Percentiles rank a stretch among this genome's conserved stretches.
Evolutionary conservation across 2,329 filamentous ascomycete genomes (phyloP).

Genomic region (Thielaviopsis musarum): DNA sequence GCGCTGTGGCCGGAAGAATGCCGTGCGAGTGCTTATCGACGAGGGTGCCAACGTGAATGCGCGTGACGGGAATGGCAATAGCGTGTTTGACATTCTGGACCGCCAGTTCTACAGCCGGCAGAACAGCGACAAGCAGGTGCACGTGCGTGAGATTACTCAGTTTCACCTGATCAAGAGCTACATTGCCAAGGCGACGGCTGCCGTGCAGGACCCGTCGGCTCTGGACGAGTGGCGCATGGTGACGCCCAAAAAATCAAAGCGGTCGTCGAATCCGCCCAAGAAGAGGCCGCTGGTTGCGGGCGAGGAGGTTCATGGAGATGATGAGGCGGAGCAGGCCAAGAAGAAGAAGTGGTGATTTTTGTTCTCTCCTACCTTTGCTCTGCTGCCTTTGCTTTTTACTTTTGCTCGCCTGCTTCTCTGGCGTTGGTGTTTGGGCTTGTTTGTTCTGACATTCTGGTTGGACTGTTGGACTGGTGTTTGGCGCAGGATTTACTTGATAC

Average conservation of each 20-base stretch:
- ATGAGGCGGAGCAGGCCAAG: neutral
- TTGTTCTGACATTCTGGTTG: too few relatives aligned
- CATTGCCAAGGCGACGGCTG: constrained; percentile 21
- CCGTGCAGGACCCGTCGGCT: constrained; percentile 24
- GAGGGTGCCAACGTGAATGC: constrained; percentile 30
- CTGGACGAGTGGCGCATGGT: constrained; percentile 25
- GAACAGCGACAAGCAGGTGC: constrained; percentile 19
- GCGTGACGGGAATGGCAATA: constrained; percentile 26
- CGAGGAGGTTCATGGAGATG: neutral
- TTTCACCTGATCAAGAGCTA: constrained; percentile 29
- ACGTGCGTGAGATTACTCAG: constrained; percentile 19
- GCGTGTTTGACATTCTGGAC: constrained; percentile 31
- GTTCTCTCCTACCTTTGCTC: neutral
- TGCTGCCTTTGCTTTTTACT: neutral
- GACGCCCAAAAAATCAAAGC: neutral
- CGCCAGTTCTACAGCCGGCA: constrained; percentile 20
- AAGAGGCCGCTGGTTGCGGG: neutral
- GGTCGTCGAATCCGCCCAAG: neutral
- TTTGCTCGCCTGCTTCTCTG: neutral
- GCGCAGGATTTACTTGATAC: too few relatives aligned
- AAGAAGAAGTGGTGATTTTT: neutral
- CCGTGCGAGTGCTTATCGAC: constrained; percentile 29
- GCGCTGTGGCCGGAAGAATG: constrained; percentile 34
- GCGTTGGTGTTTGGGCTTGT: too few relatives aligned
- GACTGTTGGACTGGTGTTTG: too few relatives aligned